phyloP scores from a whole-genome alignment of 192 early-diverging fungal genomes.

The Coemansia sp. region DNA sequence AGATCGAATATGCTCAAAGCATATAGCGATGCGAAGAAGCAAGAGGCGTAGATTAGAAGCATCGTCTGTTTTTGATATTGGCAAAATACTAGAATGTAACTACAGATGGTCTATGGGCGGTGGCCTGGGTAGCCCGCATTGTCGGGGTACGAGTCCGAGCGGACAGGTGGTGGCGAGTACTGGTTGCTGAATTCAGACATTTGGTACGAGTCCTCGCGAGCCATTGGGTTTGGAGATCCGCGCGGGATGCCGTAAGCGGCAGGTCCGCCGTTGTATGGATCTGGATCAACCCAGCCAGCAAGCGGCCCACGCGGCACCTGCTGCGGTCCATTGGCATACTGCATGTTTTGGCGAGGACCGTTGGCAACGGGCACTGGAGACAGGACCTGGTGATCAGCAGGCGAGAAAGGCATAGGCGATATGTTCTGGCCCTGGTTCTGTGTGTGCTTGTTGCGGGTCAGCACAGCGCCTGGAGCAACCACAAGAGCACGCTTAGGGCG shows the following conservation, averaged over 20 bases:
- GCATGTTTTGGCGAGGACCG: neutral
- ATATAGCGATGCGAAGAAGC: neutral
- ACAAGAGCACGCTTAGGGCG: neutral
- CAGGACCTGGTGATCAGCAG: neutral
- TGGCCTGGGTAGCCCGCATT: neutral
- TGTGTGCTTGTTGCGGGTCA: neutral
- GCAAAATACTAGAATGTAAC: neutral
- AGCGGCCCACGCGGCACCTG: neutral
- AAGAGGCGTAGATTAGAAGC: neutral
- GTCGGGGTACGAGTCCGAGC: neutral
- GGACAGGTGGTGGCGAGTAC: neutral
- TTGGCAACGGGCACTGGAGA: no score
- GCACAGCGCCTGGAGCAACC: neutral
- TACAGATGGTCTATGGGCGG: neutral
- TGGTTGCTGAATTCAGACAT: slow-evolving; percentile 7
- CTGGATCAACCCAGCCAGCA: slow-evolving; percentile 27
- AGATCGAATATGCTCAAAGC: slow-evolving; percentile 10
- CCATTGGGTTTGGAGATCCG: slow-evolving; percentile 7
- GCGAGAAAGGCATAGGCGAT: neutral
- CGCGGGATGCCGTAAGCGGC: neutral
- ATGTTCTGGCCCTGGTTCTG: neutral
- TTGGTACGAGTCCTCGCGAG: slow-evolving; percentile 6
- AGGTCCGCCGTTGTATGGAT: slow-evolving; percentile 27
- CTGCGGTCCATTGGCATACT: neutral
- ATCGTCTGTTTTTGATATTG: neutral